Conservation (phyloP, 2,329 filamentous ascomycete genomes). For the Aspergillus hortae region DNA sequence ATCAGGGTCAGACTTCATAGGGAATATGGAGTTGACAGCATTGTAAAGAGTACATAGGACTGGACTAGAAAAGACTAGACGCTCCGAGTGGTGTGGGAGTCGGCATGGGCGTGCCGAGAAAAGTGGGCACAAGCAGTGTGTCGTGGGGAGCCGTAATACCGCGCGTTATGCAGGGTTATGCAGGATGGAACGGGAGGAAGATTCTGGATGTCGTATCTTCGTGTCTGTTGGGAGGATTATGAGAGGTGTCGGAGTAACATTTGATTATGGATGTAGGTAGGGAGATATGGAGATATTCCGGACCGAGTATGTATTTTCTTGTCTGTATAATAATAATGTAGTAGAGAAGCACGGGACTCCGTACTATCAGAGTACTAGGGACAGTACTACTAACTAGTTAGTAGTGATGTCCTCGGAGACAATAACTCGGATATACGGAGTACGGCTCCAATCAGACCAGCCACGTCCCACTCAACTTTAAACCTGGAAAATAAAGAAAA, state of each 20-base stretch:
- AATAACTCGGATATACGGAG: conserved; percentile 13
- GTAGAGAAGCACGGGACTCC: too few species aligned
- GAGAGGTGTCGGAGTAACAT: too few species aligned
- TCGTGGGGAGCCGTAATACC: not conserved
- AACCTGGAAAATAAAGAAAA: not conserved
- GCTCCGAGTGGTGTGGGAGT: conserved; percentile 3
- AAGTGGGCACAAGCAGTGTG: not conserved
- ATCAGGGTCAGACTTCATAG: too few species aligned
- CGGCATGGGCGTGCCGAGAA: conserved; percentile 17
- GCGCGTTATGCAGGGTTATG: conserved; percentile 7
- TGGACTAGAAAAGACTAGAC: conserved; percentile 4
- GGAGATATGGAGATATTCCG: not conserved
- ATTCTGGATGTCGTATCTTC: not conserved
- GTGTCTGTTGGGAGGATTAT: too few species aligned
- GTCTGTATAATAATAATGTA: too few species aligned
- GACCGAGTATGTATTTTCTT: not conserved
- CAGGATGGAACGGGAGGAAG: not conserved
- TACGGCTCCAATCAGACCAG: conserved; percentile 3
- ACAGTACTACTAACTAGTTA: not conserved
- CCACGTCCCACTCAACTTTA: not conserved
- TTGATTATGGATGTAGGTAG: too few species aligned
- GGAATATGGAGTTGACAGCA: too few species aligned
- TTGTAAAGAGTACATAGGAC: too few species aligned
- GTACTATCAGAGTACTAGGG: too few species aligned
- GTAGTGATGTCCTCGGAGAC: not conserved